Evolutionary conservation across 306 rosid species (phyloP).

Genomic region (Malus fusca): DNA sequence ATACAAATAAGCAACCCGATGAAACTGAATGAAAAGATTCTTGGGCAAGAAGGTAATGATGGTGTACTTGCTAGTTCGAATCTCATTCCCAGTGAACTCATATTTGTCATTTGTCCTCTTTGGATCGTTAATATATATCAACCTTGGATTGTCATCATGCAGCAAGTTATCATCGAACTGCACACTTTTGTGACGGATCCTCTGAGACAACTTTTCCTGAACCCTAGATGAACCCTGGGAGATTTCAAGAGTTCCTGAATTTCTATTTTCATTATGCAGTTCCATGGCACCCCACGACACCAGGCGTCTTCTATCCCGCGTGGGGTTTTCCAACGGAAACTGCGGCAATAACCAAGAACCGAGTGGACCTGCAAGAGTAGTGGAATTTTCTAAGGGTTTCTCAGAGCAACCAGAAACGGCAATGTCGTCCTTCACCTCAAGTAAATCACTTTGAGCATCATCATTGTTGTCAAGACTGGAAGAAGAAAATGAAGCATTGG

Average conservation of each 20-base stretch:
- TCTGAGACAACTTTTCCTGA: slow-evolving; percentile 45
- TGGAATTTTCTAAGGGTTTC: slow-evolving; percentile 1
- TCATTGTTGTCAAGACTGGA: slow-evolving; percentile 23
- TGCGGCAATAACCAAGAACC: slow-evolving; percentile 28
- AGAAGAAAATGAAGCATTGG: slow-evolving; percentile 32
- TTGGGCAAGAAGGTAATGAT: slow-evolving; percentile 78
- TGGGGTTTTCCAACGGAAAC: slow-evolving; percentile 58
- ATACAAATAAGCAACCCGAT: slow-evolving; percentile 86
- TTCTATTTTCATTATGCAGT: slow-evolving; percentile 28
- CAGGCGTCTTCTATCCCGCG: slow-evolving; percentile 33
- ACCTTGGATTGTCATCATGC: slow-evolving; percentile 62
- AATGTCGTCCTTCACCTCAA: slow-evolving; percentile 21
- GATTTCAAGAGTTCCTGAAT: slow-evolving; percentile 40
- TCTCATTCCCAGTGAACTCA: slow-evolving; percentile 87
- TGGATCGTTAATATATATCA: slow-evolving; percentile 76
- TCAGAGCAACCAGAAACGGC: slow-evolving; percentile 19
- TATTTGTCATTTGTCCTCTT: slow-evolving; percentile 70
- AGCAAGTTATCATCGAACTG: slow-evolving; percentile 49
- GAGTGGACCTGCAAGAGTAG: slow-evolving; percentile 4
- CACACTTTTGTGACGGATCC: slow-evolving; percentile 52
- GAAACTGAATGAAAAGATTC: slow-evolving; percentile 90
- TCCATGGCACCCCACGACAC: slow-evolving; percentile 75
- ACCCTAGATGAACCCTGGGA: slow-evolving; percentile 24
- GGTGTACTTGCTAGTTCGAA: slow-evolving; percentile 78
- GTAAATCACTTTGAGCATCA: slow-evolving; percentile 12